Base-by-base conservation (phyloP, 495 filamentous ascomycete genomes). In the Xylaria acuta region DNA sequence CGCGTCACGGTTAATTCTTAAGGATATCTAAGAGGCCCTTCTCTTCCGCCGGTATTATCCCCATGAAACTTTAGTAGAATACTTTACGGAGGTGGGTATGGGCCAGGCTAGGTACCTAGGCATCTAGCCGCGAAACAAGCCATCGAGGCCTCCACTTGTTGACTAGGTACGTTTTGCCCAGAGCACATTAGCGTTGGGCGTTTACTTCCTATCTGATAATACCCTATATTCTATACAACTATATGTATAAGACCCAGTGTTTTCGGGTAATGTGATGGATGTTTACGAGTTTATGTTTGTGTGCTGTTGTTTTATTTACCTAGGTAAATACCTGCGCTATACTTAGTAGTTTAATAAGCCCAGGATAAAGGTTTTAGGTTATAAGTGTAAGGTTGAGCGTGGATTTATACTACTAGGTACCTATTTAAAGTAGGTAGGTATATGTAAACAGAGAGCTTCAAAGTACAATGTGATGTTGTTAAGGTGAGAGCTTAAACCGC, bases 61-160 rank as follows among this genome's bases (percentile, higher is more conserved):
- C 53, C 25, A 56, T 56, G 27, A 32, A 56, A 30, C 51, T 30
- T 27, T 2, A 54, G 51, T 3, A 38, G n/a, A 51, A 22, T 25
- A 51, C 40, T 1, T n/a, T 45, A 45, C 51, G 51, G 51, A 30
- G 51, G 51, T 30, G 51, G 51, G 51, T 27, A 54, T 16, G 51
- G 51, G 25, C 16, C 25, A 54, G 22, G 30, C 53, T 30, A 30
- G 14, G 53, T 56, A 56, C 27, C 22, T 56, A 49, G 20, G 45
- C 45, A 49, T 22, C 45, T 49, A 56, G 53, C 53, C 53, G 53
- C 53, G 40, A 62, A 62, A 62, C n/a, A 40, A 38, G 32, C 51
- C 51, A 56, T 56, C 53, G 27, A 56, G 53, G 53, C 53, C 53
- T 56, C 53, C 53, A 56, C 53, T 56, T 56, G 53, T 16, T 18